These are phyloP conservation scores for Candida maris DNA, from an alignment of 805 yeast genomes.

Conservation along the genomic window DNA sequence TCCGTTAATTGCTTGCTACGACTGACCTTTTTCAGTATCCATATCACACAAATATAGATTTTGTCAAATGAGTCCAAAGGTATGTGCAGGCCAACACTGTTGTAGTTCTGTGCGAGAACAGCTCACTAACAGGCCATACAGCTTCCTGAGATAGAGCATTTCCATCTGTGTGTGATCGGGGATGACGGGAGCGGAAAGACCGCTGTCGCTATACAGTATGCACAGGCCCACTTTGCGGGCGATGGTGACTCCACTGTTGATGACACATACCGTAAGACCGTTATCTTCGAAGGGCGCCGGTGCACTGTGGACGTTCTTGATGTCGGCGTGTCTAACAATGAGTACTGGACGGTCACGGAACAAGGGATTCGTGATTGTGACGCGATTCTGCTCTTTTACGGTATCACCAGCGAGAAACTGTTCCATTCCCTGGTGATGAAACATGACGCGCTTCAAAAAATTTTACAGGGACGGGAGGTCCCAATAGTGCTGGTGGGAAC, in stretches of 20 bases:
- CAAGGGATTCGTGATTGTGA: conserved; percentile 34
- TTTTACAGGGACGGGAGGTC: conserved; percentile 34
- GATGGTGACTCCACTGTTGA: conserved; percentile 26
- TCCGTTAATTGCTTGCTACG: too few species aligned
- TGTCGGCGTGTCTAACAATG: conserved; percentile 81
- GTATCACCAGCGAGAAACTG: conserved; percentile 46
- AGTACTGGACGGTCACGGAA: conserved; percentile 22
- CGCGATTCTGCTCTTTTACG: conserved; percentile 48
- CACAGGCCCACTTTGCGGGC: conserved; percentile 20
- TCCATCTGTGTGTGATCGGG: conserved; percentile 28
- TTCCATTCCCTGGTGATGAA: conserved; percentile 32
- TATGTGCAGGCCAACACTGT: too few species aligned
- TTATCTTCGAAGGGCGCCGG: conserved; percentile 35
- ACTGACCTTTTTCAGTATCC: too few species aligned
- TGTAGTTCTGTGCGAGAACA: too few species aligned
- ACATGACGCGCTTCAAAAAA: conserved; percentile 70
- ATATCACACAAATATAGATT: too few species aligned
- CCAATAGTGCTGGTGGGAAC: conserved; percentile 62
- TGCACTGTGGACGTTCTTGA: conserved; percentile 56
- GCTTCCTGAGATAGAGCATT: background rate
- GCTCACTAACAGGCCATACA: too few species aligned
- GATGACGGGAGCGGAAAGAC: conserved; percentile 33
- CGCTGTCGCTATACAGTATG: conserved; percentile 22
- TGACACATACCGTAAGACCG: conserved; percentile 23
- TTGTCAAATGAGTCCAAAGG: too few species aligned